Base-by-base conservation (phyloP, 257 asterid species). In the Penstemon davidsonii region DNA sequence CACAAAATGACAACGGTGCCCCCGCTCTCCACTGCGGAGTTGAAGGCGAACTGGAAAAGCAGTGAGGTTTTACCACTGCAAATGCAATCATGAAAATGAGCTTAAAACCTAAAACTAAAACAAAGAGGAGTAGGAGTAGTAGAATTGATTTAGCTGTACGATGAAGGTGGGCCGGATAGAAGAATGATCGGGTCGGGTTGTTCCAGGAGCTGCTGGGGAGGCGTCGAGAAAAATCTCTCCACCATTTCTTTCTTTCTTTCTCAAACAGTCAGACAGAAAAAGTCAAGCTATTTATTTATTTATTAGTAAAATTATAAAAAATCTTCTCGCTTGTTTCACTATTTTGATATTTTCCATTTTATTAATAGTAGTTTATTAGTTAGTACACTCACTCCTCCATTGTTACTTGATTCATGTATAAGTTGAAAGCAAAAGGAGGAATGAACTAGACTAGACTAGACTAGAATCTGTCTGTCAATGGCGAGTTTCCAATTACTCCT, bases 51-150 rank as follows among this genome's bases (percentile, higher is more conserved):
- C 76, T 90, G 96, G 83, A 90, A 90, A 41, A 88, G 92, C 75
- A 93, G 75, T 4, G 99, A 93, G 62, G 96, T 85, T 79, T 93
- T 93, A 56, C 99, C 97, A 25, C 96, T 91, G 87, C 79, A 73
- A 7, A 68, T 9, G 12, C 73, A 56, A 45, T 15, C 37, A 44
- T 42, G 46, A 56, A 8, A 62, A 76, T 37, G 25, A 9, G 38
- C 44, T 37, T 53, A 5, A 3, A 25, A 52, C 62, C 3, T 8
- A 45, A 9, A 58, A 9, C 4, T 51, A 8, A 5, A 8, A 33
- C 0, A 19, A 18, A 10, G 13, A 38, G 33, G 33, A 25, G 33
- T 25, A 25, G 33, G 2, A 2, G 18, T 15, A 25, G 33, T 25
- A 25, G 33, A 25, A 25, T 25, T 25, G 25, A 55, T 19, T 11